These are phyloP conservation scores for Blastocystis sp. DNA, from an alignment of 352 stramenopile species.

Conservation along the genomic window DNA sequence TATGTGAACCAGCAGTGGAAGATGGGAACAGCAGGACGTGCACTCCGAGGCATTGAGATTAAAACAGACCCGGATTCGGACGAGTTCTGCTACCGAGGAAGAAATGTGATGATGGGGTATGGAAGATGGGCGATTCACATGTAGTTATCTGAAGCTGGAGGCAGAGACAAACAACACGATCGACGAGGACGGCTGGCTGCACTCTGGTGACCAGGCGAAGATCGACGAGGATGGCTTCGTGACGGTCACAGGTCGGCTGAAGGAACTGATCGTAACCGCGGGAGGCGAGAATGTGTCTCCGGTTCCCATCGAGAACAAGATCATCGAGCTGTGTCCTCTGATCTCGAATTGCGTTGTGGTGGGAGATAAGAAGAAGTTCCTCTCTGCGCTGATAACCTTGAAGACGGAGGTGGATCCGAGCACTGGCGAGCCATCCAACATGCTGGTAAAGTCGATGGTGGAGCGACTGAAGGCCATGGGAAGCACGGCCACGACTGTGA, in stretches of 20 bases:
- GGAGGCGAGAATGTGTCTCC: constrained; percentile 87
- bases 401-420: constrained; percentile 67
- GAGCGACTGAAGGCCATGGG: constrained; percentile 52
- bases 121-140: not conserved
- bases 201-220: constrained; percentile 83
- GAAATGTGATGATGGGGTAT: constrained; percentile 58
- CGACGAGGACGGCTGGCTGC: constrained; percentile 84
- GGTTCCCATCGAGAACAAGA: constrained; percentile 80
- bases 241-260: constrained; percentile 87
- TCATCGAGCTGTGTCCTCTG: constrained; percentile 78
- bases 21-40: constrained; percentile 3
- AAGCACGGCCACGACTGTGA: constrained; percentile 71
- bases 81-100: constrained; percentile 44
- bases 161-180: constrained; percentile 76
- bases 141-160: constrained; percentile 64
- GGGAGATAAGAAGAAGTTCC: constrained; percentile 83
- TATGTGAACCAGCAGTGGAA: constrained; percentile 64
- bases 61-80: constrained; percentile 20
- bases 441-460: constrained; percentile 68
- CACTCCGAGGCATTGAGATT: constrained; percentile 30
- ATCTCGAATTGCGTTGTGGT: constrained; percentile 85
- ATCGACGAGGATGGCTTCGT: constrained; percentile 80
- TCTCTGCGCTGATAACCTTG: constrained; percentile 78
- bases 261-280: constrained; percentile 87
- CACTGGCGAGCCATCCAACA: constrained; percentile 70